Conservation (phyloP, 2,329 filamentous ascomycete species). For the Colletotrichum sp. region DNA sequence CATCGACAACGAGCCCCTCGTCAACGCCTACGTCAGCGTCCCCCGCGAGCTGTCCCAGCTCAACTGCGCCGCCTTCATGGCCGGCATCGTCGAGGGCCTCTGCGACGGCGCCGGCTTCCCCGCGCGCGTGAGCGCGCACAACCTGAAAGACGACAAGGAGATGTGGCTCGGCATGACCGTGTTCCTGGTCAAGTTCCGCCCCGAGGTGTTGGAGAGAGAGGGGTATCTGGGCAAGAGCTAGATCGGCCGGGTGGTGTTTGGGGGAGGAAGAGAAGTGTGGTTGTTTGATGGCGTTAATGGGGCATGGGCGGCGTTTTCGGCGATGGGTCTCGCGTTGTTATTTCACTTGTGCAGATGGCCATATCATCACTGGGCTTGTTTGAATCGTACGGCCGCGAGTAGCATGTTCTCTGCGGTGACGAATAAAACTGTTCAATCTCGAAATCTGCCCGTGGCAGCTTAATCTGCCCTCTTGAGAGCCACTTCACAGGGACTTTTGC, state of each 20-base stretch:
- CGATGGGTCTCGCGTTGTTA: conserved; percentile 11
- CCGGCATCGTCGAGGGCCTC: conserved; percentile 92
- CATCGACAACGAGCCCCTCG: conserved; percentile 94
- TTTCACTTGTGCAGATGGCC: not conserved
- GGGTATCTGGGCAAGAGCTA: conserved; percentile 72
- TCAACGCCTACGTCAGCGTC: conserved; percentile 92
- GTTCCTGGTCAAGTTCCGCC: conserved; percentile 90
- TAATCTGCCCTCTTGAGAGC: too few relatives aligned
- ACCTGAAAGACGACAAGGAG: conserved; percentile 69
- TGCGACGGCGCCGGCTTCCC: conserved; percentile 93
- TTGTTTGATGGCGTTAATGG: conserved; percentile 23
- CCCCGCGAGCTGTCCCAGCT: conserved; percentile 95
- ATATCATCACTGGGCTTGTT: not conserved
- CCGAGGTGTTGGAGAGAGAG: conserved; percentile 92
- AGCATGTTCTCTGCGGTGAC: not conserved
- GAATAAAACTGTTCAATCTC: not conserved
- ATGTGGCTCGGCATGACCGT: conserved; percentile 98
- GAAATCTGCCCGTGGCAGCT: not conserved
- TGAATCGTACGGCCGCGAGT: not conserved
- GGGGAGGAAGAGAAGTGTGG: not conserved
- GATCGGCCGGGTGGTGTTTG: not conserved
- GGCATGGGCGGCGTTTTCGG: conserved; percentile 26
- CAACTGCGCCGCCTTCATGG: conserved; percentile 95
- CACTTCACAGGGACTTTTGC: not conserved
- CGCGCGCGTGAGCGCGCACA: conserved; percentile 89